Conservation (phyloP, 2,329 filamentous ascomycete genomes). For the Didymella segeticola region DNA sequence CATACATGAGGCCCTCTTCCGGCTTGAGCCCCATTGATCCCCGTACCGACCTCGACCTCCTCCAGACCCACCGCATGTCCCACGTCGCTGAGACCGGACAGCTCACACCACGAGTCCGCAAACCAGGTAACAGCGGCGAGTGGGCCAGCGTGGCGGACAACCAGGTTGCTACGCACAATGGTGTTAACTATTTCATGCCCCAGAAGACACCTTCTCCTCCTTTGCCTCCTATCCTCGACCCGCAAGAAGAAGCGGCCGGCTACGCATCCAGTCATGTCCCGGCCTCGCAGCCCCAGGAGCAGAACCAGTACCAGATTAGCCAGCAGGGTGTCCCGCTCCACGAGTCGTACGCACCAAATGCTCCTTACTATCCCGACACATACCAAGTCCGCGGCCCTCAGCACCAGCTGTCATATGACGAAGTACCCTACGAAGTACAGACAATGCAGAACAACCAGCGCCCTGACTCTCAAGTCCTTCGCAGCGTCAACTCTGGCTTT, state of each 20-base stretch:
- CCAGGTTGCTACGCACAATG: conserved; percentile 39
- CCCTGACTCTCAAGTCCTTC: conserved; percentile 44
- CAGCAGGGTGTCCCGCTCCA: conserved; percentile 42
- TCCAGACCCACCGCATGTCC: conserved; percentile 56
- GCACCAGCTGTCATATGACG: conserved; percentile 45
- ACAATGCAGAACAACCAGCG: conserved; percentile 38
- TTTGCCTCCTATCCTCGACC: conserved; percentile 26
- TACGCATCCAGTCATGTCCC: conserved; percentile 21
- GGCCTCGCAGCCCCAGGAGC: conserved; percentile 3
- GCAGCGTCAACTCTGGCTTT: conserved; percentile 53
- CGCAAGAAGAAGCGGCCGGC: conserved; percentile 19
- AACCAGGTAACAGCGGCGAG: conserved; percentile 46
- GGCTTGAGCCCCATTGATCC: conserved; percentile 37
- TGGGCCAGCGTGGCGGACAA: conserved; percentile 48
- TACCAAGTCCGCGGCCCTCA: conserved; percentile 49
- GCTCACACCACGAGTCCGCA: conserved; percentile 51
- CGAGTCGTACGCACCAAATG: conserved; percentile 47
- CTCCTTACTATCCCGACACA: conserved; percentile 41
- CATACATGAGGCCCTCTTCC: conserved; percentile 40
- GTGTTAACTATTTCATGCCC: conserved; percentile 48
- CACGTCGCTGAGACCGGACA: conserved; percentile 60
- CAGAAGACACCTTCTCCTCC: conserved; percentile 48
- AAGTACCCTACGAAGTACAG: conserved; percentile 38
- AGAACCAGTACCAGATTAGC: conserved; percentile 19
- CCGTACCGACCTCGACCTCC: conserved; percentile 48